Base-by-base conservation (phyloP, 208 protist genomes). In the Leishmania braziliensis region DNA sequence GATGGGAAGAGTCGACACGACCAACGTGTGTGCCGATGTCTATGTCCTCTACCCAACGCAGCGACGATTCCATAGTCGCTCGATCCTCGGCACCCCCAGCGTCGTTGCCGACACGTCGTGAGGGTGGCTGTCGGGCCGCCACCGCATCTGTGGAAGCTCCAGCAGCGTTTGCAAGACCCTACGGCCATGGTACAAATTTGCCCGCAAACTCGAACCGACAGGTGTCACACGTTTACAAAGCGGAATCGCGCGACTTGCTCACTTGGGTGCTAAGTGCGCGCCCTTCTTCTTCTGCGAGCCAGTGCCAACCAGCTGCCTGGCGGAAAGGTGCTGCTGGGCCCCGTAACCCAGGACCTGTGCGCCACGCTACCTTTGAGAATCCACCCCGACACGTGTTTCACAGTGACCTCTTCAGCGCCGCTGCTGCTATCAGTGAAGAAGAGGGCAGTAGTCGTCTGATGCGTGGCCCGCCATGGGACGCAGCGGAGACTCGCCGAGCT, bases 401-500 rank as follows among this genome's bases (percentile, higher is more conserved):
- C 26, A 84, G 60, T 53, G 69, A n/a, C 5, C 62, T 84, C 46
- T 80, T 84, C 26, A 51, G 70, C 50, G 12, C 20, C 16, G 26
- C 12, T 14, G 81, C 33, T 43, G 46, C 29, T 4, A 2, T 33
- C 8, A 1, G 36, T 4, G 58, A 66, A 43, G 56, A 62, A 36
- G 8, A n/a, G 5, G 46, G 33, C 18, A n/a, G 46, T 18, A 16
- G 29, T 10, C 23, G 14, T 26, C 29, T 58, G 63, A 4, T 51
- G 8, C 50, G 10, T 20, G 46, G 36, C 26, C 10, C n/a, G 51
- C 29, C 16, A 14, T 26, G 16, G 1, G 29, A 20, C 12, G 46
- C 46, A 5, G 29, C 50, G 33, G n/a, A 26, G 18, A 2, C 43
- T 39, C 8, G 74, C 26, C 74, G 9, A 9, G 51, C 56, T 20